Percentiles rank a stretch among this genome's conserved stretches.
Evolutionary conservation across 805 yeast genomes (phyloP).

Genomic region (Ogataea parapolymorpha): DNA sequence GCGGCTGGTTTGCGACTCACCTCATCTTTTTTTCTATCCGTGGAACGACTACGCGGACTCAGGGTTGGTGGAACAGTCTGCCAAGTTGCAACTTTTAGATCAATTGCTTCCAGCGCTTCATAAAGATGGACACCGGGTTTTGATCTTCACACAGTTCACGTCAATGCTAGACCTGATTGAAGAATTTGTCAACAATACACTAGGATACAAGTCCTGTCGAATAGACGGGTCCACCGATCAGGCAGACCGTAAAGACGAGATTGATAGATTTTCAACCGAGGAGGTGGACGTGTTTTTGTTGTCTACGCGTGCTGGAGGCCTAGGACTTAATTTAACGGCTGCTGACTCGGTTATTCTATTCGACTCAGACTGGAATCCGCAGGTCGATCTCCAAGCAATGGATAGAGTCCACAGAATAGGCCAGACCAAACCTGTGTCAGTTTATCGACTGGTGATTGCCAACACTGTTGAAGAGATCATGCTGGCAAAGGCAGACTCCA

Average conservation of each 20-base stretch:
- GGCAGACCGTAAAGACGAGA: conserved; percentile 60
- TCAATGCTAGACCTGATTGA: conserved; percentile 74
- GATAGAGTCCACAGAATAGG: conserved; percentile 95
- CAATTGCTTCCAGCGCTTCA: conserved; percentile 55
- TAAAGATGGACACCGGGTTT: conserved; percentile 52
- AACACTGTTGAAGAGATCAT: conserved; percentile 84
- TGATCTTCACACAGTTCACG: conserved; percentile 87
- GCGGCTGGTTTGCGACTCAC: conserved; percentile 81
- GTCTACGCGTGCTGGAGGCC: conserved; percentile 92
- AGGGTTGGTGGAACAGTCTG: conserved; percentile 53
- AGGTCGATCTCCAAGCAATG: conserved; percentile 94
- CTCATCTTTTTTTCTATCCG: conserved; percentile 80
- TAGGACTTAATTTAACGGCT: conserved; percentile 80
- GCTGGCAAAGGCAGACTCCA: conserved; percentile 73
- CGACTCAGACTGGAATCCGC: conserved; percentile 98
- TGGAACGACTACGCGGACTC: conserved; percentile 47
- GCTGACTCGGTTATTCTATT: conserved; percentile 90
- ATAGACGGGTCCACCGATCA: conserved; percentile 77
- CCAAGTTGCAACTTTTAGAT: conserved; percentile 69
- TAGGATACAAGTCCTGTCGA: conserved; percentile 48
- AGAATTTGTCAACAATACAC: conserved; percentile 59
- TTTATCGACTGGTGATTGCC: conserved; percentile 72
- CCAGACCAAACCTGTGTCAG: conserved; percentile 76
- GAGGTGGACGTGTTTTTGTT: conserved; percentile 56
- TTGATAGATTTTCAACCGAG: conserved; percentile 46